Percentiles rank a stretch among this genome's conserved stretches.
Conservation (phyloP, 202 grass and related monocot genomes). For the Alloteropsis angusta region DNA sequence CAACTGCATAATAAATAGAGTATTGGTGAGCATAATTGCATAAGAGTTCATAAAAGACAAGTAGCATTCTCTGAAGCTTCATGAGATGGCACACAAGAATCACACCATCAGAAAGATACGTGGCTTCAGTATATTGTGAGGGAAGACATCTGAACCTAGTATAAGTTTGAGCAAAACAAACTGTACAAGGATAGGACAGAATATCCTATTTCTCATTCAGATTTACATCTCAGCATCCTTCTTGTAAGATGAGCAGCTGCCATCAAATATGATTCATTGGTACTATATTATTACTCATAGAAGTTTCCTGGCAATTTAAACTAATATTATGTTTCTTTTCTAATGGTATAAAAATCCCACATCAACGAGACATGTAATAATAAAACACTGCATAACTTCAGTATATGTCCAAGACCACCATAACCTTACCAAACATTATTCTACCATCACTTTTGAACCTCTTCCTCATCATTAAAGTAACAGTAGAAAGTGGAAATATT, state of each 20-base stretch:
- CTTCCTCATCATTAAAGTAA: not conserved
- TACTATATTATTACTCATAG: not conserved
- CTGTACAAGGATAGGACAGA: not conserved
- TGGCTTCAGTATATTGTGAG: not conserved
- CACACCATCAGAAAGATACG: not conserved
- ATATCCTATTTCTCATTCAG: not conserved
- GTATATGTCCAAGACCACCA: not conserved
- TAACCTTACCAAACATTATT: not conserved
- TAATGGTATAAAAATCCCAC: not conserved
- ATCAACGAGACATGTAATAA: not conserved
- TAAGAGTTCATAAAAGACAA: not conserved
- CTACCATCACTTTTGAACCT: not conserved
- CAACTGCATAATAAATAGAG: constrained; percentile 54
- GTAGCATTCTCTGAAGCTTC: not conserved
- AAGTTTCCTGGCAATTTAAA: not conserved
- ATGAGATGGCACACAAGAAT: not conserved
- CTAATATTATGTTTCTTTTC: not conserved
- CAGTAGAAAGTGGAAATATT: not conserved
- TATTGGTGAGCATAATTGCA: constrained; percentile 10
- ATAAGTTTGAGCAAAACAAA: not conserved
- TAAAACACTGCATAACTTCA: not conserved
- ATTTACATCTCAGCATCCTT: not conserved
- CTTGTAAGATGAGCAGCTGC: not conserved
- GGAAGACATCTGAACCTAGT: not conserved
- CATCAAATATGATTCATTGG: not conserved